Evolutionary conservation across 169 alveolate species (phyloP).

Genomic region (Plasmodium cynomolgi): DNA sequence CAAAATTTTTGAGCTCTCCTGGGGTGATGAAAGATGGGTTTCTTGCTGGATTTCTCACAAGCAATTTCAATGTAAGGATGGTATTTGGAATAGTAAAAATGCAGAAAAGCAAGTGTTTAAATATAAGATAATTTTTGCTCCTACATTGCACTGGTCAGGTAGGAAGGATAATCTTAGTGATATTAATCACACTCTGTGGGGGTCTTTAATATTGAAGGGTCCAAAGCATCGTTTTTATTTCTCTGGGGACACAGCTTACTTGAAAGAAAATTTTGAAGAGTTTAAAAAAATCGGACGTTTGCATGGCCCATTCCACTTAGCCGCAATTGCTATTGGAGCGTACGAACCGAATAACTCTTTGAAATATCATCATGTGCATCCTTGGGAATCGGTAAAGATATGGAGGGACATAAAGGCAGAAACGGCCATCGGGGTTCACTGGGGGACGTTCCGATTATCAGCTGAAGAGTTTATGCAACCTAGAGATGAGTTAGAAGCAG

Average conservation of each 20-base stretch:
- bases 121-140: conserved; percentile 59
- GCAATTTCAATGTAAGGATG: conserved; percentile 58
- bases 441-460: conserved; percentile 64
- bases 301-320: conserved; percentile 66
- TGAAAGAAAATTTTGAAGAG: conserved; percentile 59
- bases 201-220: conserved; percentile 66
- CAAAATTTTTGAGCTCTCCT: conserved; percentile 47
- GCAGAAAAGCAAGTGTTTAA: conserved; percentile 16
- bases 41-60: conserved; percentile 49
- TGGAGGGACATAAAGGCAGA: conserved; percentile 68
- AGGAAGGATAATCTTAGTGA: conserved; percentile 49
- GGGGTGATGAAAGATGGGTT: conserved; percentile 75
- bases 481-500: conserved; percentile 69
- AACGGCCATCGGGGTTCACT: conserved; percentile 49
- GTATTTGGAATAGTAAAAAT: conserved; percentile 61
- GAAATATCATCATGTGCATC: conserved; percentile 70
- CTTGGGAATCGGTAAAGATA: conserved; percentile 72
- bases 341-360: conserved; percentile 61
- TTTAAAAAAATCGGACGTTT: conserved; percentile 63
- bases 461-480: conserved; percentile 74
- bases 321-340: conserved; percentile 66
- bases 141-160: conserved; percentile 69
- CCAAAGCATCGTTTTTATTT: conserved; percentile 58
- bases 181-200: conserved; percentile 58
- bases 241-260: conserved; percentile 68